Percentiles rank a stretch among this genome's conserved stretches.
Conservation (phyloP, 2,329 filamentous ascomycete genomes). For the Aspergillus pseudoviridinutans region DNA sequence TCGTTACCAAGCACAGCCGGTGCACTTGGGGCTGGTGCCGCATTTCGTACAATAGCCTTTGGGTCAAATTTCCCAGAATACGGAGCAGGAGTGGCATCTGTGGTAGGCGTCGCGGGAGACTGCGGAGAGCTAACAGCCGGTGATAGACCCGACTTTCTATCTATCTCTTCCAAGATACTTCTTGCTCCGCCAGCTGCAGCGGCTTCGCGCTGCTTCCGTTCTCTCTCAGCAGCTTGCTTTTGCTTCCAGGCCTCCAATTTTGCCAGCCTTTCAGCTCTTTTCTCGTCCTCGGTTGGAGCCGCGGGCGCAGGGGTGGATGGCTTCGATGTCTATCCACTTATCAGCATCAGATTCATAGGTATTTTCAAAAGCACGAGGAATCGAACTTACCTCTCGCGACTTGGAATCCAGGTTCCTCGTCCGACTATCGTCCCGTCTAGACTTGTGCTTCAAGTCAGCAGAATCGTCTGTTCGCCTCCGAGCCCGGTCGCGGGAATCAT, state of each 20-base stretch:
- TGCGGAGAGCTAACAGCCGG: constrained; percentile 50
- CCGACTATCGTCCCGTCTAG: constrained; percentile 62
- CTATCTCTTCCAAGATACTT: constrained; percentile 69
- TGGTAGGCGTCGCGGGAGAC: constrained; percentile 49
- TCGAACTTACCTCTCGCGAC: constrained; percentile 54
- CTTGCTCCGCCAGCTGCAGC: constrained; percentile 59
- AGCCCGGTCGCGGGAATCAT: constrained; percentile 66
- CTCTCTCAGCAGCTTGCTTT: constrained; percentile 71
- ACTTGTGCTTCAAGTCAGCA: constrained; percentile 64
- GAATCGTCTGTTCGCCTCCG: constrained; percentile 65
- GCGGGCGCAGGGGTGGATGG: constrained; percentile 42
- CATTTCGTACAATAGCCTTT: constrained; percentile 79
- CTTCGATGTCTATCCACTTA: constrained; percentile 49
- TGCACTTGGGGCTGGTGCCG: constrained; percentile 56
- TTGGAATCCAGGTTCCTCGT: constrained; percentile 50
- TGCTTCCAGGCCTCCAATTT: constrained; percentile 91
- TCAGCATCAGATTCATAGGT: not conserved
- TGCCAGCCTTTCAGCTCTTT: constrained; percentile 74
- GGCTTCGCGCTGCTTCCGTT: constrained; percentile 66
- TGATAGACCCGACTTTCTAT: constrained; percentile 60
- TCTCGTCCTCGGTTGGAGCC: constrained; percentile 64
- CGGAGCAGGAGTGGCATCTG: constrained; percentile 49
- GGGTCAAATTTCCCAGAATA: constrained; percentile 82
- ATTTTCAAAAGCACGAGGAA: not conserved
- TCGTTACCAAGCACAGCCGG: constrained; percentile 55